Evolutionary conservation across 768 basidiomycete species (phyloP), one percentile per base, ranked within the genome.

Genomic region (Pleurotus citrinopileatus): DNA sequence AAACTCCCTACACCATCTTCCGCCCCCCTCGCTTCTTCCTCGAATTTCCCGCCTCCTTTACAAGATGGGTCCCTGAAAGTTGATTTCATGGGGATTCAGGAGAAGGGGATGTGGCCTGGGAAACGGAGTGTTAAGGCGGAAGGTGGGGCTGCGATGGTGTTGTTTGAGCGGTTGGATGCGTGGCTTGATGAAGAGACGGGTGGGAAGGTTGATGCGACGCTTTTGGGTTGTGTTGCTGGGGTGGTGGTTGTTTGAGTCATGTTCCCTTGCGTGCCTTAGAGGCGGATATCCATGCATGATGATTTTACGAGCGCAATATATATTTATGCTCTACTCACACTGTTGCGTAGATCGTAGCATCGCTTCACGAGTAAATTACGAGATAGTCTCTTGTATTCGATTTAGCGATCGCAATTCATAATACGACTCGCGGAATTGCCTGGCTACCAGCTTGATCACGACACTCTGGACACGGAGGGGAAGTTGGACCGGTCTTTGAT

Each of bases 41-140:
- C 32, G 32, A 10, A 34, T n/a, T 34, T 10, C 32, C 32, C 32
- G 9, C 32, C 32, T 34, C 32, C 32, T 9, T 10, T 9, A n/a
- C 10, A 3, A 34, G 67, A 67, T 7, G 68, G 66, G 20, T 62
- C 66, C 27, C 68, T 94, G 37, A 63, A 66, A 43, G 72, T 97
- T 34, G 84, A 93, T 66, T 97, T 87, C 63, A 77, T 90, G 9
- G 91, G 91, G 0, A 76, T 97, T 32, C 85, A 91, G 68, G 87
- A 91, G 75, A 84, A 80, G 55, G 85, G 82, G 37, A 89, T 94
- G 80, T 94, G 89, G 88, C 91, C 91, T 0, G 91, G 74, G 2
- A 90, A 85, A 67, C 73, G 73, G 63, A 65, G 70, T 5, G 67
- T 75, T 20, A 75, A 72, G 67, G 83, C 70, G 68, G 67, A 66